Evolutionary conservation across 1,284 basidiomycete genomes (phyloP).

Genomic region (Marasmius fiardii): DNA sequence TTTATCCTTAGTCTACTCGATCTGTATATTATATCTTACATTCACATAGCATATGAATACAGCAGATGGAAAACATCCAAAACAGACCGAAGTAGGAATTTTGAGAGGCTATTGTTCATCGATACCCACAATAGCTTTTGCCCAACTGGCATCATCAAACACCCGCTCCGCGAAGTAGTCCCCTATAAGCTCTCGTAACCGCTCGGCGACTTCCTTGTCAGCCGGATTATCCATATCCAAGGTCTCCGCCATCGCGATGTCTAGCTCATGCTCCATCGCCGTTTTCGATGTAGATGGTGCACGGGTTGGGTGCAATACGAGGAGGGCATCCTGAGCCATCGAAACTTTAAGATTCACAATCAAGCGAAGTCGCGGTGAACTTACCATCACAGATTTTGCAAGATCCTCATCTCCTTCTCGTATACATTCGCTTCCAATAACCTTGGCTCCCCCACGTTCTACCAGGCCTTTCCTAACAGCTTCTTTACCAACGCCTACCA

Average conservation of each 20-base stretch:
- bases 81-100: too few species aligned
- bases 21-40: too few species aligned
- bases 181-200: background rate
- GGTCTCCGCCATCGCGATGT: background rate
- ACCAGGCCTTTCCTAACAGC: slow-evolving; percentile 78
- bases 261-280: background rate
- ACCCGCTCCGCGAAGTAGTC: slow-evolving; percentile 1
- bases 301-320: background rate
- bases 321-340: slow-evolving; percentile 12
- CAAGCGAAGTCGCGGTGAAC: slow-evolving; percentile 15
- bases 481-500: slow-evolving; percentile 80
- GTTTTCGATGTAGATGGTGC: background rate
- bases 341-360: background rate
- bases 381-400: slow-evolving; percentile 56
- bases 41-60: too few species aligned
- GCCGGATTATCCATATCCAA: background rate
- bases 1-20: too few species aligned
- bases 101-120: background rate
- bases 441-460: slow-evolving; percentile 70
- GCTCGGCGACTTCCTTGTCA: background rate
- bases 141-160: background rate
- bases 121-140: background rate
- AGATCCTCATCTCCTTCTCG: slow-evolving; percentile 40
- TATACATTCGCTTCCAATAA: slow-evolving; percentile 63
- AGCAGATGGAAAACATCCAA: too few species aligned